Conservation (phyloP, 352 stramenopile species). For the Detonula confervacea region DNA sequence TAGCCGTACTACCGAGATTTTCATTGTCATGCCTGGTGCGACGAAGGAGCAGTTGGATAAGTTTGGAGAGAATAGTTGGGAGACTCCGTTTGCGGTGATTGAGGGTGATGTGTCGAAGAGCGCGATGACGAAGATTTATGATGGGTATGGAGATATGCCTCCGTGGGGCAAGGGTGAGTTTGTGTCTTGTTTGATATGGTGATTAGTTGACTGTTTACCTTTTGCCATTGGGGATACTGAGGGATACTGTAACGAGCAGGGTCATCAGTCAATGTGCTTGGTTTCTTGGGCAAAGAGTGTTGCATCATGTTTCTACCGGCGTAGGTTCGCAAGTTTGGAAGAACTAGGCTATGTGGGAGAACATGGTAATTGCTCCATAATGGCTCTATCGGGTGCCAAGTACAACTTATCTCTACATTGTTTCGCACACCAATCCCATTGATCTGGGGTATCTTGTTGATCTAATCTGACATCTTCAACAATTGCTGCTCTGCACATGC, state of each 20-base stretch:
- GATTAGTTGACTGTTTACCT: too few species aligned
- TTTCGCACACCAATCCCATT: slow-evolving; percentile 17
- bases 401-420: slow-evolving; percentile 16
- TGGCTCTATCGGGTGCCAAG: too few species aligned
- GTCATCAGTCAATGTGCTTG: too few species aligned
- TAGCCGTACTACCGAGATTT: slow-evolving; percentile 64
- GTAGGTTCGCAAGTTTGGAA: too few species aligned
- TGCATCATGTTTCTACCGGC: too few species aligned
- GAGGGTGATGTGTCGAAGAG: slow-evolving; percentile 33
- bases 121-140: slow-evolving; percentile 42
- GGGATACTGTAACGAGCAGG: too few species aligned
- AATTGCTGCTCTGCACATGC: not conserved
- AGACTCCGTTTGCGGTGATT: slow-evolving; percentile 64
- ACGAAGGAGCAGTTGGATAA: slow-evolving; percentile 48
- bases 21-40: slow-evolving; percentile 71
- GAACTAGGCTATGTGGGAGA: too few species aligned
- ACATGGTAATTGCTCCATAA: too few species aligned
- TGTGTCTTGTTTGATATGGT: too few species aligned
- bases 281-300: too few species aligned
- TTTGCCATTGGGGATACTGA: too few species aligned
- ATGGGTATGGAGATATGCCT: slow-evolving; percentile 63
- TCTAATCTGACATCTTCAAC: not conserved
- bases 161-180: slow-evolving; percentile 51
- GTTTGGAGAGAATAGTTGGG: slow-evolving; percentile 71
- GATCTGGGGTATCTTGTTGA: not conserved